Percentiles rank a stretch among this genome's conserved stretches.
Conservation (phyloP, 495 filamentous ascomycete genomes). For the Hypoxylon trugodes region DNA sequence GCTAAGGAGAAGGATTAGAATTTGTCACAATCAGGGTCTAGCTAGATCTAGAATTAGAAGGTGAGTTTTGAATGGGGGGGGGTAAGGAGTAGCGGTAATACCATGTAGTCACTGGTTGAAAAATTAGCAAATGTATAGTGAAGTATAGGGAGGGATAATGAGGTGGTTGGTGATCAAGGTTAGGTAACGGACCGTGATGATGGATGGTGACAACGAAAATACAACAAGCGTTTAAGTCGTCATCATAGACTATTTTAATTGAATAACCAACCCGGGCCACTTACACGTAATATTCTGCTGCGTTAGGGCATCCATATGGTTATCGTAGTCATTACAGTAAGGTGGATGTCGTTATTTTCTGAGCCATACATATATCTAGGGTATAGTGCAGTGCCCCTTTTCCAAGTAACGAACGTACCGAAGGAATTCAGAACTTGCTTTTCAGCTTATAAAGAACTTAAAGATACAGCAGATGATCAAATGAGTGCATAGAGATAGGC, state of each 20-base stretch:
- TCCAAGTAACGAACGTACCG: neutral
- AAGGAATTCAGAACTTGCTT: neutral
- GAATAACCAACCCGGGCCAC: neutral
- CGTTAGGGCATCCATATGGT: neutral
- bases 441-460: conserved; percentile 12
- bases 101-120: no score
- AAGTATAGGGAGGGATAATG: neutral
- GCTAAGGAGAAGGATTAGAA: conserved; percentile 22
- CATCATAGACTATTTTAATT: neutral
- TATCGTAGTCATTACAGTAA: no score
- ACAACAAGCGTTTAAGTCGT: neutral
- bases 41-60: conserved; percentile 29
- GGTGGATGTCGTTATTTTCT: no score
- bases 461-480: conserved; percentile 20
- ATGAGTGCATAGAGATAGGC: conserved; percentile 11
- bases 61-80: conserved; percentile 14
- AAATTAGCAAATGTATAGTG: no score
- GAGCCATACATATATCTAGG: no score
- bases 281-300: conserved; percentile 1
- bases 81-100: no score
- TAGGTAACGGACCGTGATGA: neutral
- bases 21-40: conserved; percentile 10
- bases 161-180: neutral
- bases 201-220: neutral
- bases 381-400: no score